phyloP scores from a whole-genome alignment of 495 filamentous ascomycete genomes.

The Jackrogersella minutella region DNA sequence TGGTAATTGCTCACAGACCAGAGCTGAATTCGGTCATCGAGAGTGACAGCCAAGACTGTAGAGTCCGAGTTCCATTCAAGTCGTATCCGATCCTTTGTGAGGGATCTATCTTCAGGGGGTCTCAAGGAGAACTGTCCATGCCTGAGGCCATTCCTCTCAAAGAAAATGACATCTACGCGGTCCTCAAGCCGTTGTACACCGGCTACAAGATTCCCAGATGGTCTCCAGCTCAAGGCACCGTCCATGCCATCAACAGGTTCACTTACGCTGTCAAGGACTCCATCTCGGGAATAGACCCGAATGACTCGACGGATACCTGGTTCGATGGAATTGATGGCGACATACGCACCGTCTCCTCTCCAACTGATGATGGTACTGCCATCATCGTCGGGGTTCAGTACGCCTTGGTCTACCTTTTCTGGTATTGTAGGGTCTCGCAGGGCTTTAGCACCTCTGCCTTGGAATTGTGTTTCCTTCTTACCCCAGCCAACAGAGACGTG shows the following conservation, averaged over 20 bases:
- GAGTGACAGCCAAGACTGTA: constrained; percentile 81
- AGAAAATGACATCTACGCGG: constrained; percentile 86
- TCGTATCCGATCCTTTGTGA: constrained; percentile 64
- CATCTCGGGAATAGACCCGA: constrained; percentile 89
- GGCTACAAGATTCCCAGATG: constrained; percentile 87
- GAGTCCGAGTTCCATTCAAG: constrained; percentile 92
- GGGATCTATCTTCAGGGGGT: constrained; percentile 62
- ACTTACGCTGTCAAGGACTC: constrained; percentile 86
- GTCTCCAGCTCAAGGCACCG: constrained; percentile 88
- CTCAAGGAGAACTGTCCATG: constrained; percentile 90
- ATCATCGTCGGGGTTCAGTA: constrained; percentile 75
- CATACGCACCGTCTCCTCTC: constrained; percentile 92
- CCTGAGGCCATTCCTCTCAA: constrained; percentile 92
- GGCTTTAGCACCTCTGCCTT: constrained; percentile 83
- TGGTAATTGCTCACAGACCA: constrained; percentile 99
- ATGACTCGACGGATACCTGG: constrained; percentile 73
- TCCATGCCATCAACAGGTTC: constrained; percentile 93
- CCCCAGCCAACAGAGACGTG: constrained; percentile 99
- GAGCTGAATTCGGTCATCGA: constrained; percentile 80
- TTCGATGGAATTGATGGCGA: constrained; percentile 84
- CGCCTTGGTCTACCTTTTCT: constrained; percentile 87
- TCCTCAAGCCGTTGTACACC: constrained; percentile 76
- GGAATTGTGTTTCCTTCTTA: constrained; percentile 97
- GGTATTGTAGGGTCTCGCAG: constrained; percentile 93
- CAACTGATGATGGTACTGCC: constrained; percentile 77